Evolutionary conservation across 768 basidiomycete genomes (phyloP), one percentile per base, ranked within the genome.

Genomic region (Mycena olivaceomarginata): DNA sequence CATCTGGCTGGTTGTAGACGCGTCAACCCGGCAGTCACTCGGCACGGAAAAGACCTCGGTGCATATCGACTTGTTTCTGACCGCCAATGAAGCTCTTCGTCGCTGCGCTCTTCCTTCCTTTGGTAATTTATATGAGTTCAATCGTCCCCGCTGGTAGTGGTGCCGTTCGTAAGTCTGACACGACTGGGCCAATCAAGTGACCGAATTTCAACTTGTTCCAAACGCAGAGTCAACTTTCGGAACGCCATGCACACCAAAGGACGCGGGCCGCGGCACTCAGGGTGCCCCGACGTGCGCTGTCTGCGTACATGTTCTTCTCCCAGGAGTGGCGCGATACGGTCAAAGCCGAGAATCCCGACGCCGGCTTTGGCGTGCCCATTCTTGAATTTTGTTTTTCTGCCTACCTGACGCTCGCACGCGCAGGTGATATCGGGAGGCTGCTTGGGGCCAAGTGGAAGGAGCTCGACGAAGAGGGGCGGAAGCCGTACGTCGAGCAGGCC

Each of bases 301-400:
- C 97, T 40, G 97, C 98, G 53, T 99, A 98, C 89, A 98, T 99
- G 98, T 97, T 97, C 94, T 99, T 99, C 91, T 94, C 93, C 81
- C 96, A 97, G 85, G 98, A 97, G 86, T 95, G 96, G 96, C 92
- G 98, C 84, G 95, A 98, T 87, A 92, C 95, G 84, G 96, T 99
- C 91, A 98, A 98, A 93, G 84, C 92, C 74, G 97, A 98, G 88
- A 98, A 99, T 88, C 98, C 98, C 65, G 96, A 97, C 75, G 97
- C 96, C 41, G 91, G 94, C 72, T 99, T 99, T 83, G 98, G 97
- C 95, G 80, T 79, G 90, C 18, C 15, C 15, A 31, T 16, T 22
- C 40, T 6, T 22, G 46, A 16, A 70, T 31, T 3, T 31, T 31
- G 3, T 31, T 31, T 3, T 79, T 31, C 31, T 31, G 31, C 31